phyloP scores from a whole-genome alignment of 352 stramenopile genomes.

The Thraustochytrium striatum region DNA sequence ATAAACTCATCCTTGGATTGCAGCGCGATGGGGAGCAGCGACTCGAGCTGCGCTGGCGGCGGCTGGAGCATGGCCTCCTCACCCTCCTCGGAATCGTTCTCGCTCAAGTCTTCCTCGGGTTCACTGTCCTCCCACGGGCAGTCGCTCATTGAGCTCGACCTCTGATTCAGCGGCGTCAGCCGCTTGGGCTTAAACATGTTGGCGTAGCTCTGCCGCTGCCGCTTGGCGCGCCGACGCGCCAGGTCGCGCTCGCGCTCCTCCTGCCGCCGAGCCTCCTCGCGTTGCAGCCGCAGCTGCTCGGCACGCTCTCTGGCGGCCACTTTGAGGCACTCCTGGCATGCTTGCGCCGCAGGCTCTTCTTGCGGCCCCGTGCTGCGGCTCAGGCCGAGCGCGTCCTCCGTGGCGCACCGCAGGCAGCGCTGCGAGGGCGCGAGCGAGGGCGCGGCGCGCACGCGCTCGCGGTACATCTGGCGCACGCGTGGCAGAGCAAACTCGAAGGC shows the following conservation, averaged over 20 bases:
- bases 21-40: constrained; percentile 23
- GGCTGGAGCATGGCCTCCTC: constrained; percentile 26
- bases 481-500: not conserved
- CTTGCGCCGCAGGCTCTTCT: not conserved
- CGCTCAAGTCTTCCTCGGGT: not conserved
- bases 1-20: constrained; percentile 38
- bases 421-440: not conserved
- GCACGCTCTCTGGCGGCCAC: not conserved
- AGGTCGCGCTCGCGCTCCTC: constrained; percentile 15
- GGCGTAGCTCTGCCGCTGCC: constrained; percentile 11
- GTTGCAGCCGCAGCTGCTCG: not conserved
- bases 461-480: not conserved
- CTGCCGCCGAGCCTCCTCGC: not conserved
- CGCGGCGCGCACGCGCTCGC: not conserved
- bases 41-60: constrained; percentile 25
- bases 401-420: constrained; percentile 22
- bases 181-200: constrained; percentile 22
- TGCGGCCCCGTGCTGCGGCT: not conserved
- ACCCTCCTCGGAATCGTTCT: too few species aligned
- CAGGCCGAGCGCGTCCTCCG: constrained; percentile 12
- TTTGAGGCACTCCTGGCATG: constrained; percentile 1
- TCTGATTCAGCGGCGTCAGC: not conserved
- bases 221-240: constrained; percentile 17
- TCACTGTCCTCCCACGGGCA: not conserved
- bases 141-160: not conserved